A percentile compares a stretch with the other conserved stretches of the same genome.
phyloP scores from a whole-genome alignment of 2,329 filamentous ascomycete genomes.

The Mariannaea elegans region DNA sequence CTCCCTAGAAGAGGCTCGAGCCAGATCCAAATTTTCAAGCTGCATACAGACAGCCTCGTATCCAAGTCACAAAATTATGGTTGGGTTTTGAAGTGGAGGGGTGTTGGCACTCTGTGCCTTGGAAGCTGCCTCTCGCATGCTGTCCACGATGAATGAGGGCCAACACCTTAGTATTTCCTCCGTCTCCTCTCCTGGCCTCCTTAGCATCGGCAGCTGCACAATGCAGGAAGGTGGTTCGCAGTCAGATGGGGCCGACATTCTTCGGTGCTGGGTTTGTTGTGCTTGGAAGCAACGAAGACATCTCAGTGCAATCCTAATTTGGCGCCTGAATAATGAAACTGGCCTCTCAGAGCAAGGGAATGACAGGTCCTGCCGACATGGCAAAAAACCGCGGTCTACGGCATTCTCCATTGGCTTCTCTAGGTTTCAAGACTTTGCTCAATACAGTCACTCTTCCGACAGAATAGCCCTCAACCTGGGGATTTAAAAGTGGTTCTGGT shows the following conservation, averaged over 20 bases:
- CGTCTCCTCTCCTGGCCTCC: background rate
- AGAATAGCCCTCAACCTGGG: conserved; percentile 7
- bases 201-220: background rate
- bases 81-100: background rate
- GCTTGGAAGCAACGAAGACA: background rate
- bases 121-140: conserved; percentile 9
- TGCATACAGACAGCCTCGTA: conserved; percentile 21
- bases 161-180: background rate
- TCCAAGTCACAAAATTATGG: conserved; percentile 17
- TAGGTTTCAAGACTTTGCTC: conserved; percentile 22
- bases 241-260: conserved; percentile 30
- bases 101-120: conserved; percentile 17
- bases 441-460: conserved; percentile 31
- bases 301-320: conserved; percentile 9
- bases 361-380: too few species aligned
- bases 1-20: conserved; percentile 6
- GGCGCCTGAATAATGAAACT: conserved; percentile 3
- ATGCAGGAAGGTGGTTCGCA: conserved; percentile 6
- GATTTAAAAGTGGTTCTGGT: conserved; percentile 20
- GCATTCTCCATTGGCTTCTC: conserved; percentile 6
- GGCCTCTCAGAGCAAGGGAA: conserved; percentile 29
- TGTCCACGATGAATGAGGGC: conserved; percentile 1
- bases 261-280: conserved; percentile 21
- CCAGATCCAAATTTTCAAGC: conserved; percentile 31
- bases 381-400: too few species aligned